Percentiles rank a stretch among this genome's conserved stretches.
Evolutionary conservation across 441 rosid species (phyloP).

Genomic region (Rhodomyrtus psidioides): DNA sequence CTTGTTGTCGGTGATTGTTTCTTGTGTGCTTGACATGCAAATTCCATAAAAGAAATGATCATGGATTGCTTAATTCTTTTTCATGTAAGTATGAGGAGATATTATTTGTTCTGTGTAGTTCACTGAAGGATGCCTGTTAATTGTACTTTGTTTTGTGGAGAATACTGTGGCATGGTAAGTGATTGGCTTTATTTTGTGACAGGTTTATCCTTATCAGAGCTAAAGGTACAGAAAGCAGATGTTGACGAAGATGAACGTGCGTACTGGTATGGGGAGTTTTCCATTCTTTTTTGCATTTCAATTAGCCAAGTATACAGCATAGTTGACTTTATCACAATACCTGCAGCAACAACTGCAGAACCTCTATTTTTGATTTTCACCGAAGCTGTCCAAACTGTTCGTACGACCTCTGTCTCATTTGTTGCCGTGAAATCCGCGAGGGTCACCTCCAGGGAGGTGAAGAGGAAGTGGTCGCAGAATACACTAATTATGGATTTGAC

Average conservation of each 20-base stretch:
- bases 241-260: constrained; percentile 30
- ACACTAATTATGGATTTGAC: constrained; percentile 13
- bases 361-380: constrained; percentile 71
- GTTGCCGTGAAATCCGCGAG: constrained; percentile 75
- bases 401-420: constrained; percentile 65
- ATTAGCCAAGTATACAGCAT: background rate
- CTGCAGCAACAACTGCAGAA: constrained; percentile 62
- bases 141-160: background rate
- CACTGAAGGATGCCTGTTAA: background rate
- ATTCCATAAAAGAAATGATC: background rate
- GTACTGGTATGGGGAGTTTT: constrained; percentile 28
- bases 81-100: background rate
- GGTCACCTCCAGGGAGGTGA: constrained; percentile 42
- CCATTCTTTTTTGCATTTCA: background rate
- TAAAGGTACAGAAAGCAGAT: constrained; percentile 19
- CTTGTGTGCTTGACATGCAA: background rate
- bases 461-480: constrained; percentile 28
- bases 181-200: background rate
- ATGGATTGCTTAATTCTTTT: background rate
- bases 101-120: background rate
- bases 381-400: constrained; percentile 65
- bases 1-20: background rate
- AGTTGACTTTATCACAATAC: background rate
- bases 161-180: background rate
- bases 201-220: constrained; percentile 29